Evolutionary conservation across 2,329 filamentous ascomycete genomes (phyloP).

Genomic region (Colletotrichum navitas): DNA sequence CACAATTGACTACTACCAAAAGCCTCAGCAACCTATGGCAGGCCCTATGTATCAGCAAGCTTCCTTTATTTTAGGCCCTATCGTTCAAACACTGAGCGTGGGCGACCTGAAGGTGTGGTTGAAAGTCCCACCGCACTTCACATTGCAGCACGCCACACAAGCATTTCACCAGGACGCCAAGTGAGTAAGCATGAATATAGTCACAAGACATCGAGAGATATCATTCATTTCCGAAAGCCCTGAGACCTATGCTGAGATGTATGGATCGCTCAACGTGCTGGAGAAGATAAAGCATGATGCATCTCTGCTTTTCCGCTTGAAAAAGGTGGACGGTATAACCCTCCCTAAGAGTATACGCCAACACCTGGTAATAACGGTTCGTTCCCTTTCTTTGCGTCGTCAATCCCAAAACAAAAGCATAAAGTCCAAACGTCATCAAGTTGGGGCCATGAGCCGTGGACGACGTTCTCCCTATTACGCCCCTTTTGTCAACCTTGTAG

Average conservation of each 20-base stretch:
- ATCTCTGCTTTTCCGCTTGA: conserved; percentile 4
- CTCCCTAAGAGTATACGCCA: conserved; percentile 25
- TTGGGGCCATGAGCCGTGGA: conserved; percentile 7
- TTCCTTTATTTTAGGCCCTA: too few species aligned
- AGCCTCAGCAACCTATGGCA: not conserved
- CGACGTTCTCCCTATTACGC: not conserved
- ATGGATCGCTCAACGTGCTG: conserved; percentile 8
- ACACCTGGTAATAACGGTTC: conserved; percentile 15
- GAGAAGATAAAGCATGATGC: not conserved
- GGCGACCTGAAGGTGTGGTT: not conserved
- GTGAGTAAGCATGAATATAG: not conserved
- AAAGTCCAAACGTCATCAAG: conserved; percentile 33
- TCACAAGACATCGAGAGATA: conserved; percentile 4
- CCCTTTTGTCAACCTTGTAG: not conserved
- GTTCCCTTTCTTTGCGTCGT: conserved; percentile 26
- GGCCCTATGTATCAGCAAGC: not conserved
- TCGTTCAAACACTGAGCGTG: not conserved
- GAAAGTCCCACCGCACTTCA: not conserved
- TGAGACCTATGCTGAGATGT: conserved; percentile 4
- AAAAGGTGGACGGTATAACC: conserved; percentile 6
- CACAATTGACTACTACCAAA: not conserved
- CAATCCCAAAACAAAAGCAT: conserved; percentile 20
- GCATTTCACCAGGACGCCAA: not conserved
- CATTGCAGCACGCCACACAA: not conserved
- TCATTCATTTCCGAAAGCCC: conserved; percentile 2